A percentile compares a stretch with the other conserved stretches of the same genome.
These are phyloP conservation scores for Aspergillus indologenus DNA, from an alignment of 495 filamentous ascomycete species.

Conservation along the genomic window DNA sequence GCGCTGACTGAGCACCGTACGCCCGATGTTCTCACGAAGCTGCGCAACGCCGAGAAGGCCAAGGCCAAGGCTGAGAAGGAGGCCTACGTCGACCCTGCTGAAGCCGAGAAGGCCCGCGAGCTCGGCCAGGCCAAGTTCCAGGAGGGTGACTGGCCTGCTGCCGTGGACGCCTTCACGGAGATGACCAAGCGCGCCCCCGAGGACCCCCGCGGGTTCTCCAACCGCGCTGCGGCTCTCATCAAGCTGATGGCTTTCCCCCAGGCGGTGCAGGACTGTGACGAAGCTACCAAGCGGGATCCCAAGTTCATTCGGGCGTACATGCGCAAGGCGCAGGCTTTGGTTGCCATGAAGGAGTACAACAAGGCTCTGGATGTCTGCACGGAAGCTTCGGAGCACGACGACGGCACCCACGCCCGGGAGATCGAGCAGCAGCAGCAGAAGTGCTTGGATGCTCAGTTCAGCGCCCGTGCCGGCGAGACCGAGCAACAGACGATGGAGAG, in stretches of 20 bases:
- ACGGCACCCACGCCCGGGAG: conserved; percentile 75
- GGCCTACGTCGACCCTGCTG: conserved; percentile 82
- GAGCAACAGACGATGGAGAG: conserved; percentile 94
- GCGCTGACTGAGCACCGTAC: conserved; percentile 96
- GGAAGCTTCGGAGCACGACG: conserved; percentile 75
- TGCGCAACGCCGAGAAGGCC: conserved; percentile 87
- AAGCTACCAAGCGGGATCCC: conserved; percentile 82
- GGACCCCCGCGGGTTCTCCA: conserved; percentile 92
- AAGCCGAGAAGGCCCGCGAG: conserved; percentile 94
- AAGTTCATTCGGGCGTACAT: conserved; percentile 95
- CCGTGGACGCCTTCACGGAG: conserved; percentile 92
- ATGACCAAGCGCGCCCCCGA: conserved; percentile 95
- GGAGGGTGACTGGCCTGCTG: conserved; percentile 91
- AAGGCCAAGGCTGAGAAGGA: conserved; percentile 74
- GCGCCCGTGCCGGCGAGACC: conserved; percentile 86
- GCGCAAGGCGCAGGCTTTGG: conserved; percentile 87
- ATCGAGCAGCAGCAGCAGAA: conserved; percentile 94
- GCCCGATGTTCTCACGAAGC: conserved; percentile 87
- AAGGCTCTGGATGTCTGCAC: conserved; percentile 86
- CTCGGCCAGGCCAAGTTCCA: conserved; percentile 96
- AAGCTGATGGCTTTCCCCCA: conserved; percentile 94
- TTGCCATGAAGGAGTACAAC: conserved; percentile 97
- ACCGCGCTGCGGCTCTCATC: conserved; percentile 93
- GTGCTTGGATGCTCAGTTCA: conserved; percentile 86
- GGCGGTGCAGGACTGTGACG: conserved; percentile 89